These are phyloP conservation scores for Pseudogymnoascus pannorum DNA, from an alignment of 2,329 filamentous ascomycete genomes.

Conservation along the genomic window DNA sequence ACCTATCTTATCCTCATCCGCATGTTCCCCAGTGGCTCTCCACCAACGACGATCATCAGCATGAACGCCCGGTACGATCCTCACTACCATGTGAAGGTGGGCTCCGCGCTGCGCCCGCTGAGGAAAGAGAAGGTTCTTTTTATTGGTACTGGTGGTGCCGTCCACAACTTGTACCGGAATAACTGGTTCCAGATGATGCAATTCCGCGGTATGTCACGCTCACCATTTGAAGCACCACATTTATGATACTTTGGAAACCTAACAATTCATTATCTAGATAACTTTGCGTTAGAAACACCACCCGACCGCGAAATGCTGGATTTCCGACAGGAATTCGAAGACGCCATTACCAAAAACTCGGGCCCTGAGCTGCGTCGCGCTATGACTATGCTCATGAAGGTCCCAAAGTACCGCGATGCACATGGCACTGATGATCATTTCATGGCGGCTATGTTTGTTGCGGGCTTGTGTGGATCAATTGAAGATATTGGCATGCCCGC, in stretches of 20 bases:
- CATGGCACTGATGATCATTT: slow-evolving; percentile 66
- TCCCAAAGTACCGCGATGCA: slow-evolving; percentile 57
- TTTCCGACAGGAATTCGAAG: slow-evolving; percentile 58
- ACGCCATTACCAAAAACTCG: slow-evolving; percentile 46
- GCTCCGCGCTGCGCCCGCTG: slow-evolving; percentile 47
- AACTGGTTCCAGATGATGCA: slow-evolving; percentile 55
- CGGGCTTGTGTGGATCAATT: slow-evolving; percentile 44
- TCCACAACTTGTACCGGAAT: slow-evolving; percentile 66
- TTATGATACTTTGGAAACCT: not conserved
- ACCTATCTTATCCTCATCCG: slow-evolving; percentile 61
- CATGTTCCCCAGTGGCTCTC: slow-evolving; percentile 60
- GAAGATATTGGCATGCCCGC: slow-evolving; percentile 38
- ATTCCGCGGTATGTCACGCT: slow-evolving; percentile 33
- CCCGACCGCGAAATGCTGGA: slow-evolving; percentile 55
- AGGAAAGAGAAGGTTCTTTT: slow-evolving; percentile 49
- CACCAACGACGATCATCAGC: slow-evolving; percentile 54
- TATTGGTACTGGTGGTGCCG: slow-evolving; percentile 52
- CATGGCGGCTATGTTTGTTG: slow-evolving; percentile 57
- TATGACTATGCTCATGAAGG: slow-evolving; percentile 59
- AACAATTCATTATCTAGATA: slow-evolving; percentile 35
- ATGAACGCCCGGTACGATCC: slow-evolving; percentile 50
- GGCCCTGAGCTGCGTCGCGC: slow-evolving; percentile 48
- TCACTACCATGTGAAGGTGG: slow-evolving; percentile 50
- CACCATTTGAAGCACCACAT: not conserved
- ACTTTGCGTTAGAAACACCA: slow-evolving; percentile 51